phyloP scores from a whole-genome alignment of 2,329 filamentous ascomycete species.

The Apiospora marii region DNA sequence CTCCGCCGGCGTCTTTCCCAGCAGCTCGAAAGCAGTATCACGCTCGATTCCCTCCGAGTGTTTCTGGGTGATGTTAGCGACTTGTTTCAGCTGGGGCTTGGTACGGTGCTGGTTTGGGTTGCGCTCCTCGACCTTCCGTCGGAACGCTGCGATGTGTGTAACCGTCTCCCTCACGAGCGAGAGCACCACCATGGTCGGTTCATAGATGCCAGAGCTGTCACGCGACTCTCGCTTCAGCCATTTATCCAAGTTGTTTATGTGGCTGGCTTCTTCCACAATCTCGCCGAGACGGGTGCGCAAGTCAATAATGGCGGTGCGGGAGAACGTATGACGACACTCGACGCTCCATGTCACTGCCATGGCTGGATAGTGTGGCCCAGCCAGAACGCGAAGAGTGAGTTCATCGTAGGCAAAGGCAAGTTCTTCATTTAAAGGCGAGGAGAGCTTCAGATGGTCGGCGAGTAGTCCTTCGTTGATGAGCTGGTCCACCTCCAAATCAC shows the following conservation, averaged over 20 bases:
- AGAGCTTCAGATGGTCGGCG: conserved; percentile 31
- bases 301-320: conserved; percentile 32
- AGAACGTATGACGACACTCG: conserved; percentile 28
- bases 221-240: conserved; percentile 32
- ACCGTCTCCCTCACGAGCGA: conserved; percentile 30
- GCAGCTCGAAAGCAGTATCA: conserved; percentile 41
- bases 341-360: conserved; percentile 32
- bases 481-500: conserved; percentile 40
- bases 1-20: conserved; percentile 43
- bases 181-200: conserved; percentile 34
- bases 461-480: conserved; percentile 37
- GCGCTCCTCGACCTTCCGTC: conserved; percentile 20
- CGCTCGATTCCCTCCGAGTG: conserved; percentile 1
- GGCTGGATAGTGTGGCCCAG: conserved; percentile 36
- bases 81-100: conserved; percentile 3
- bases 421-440: conserved; percentile 32
- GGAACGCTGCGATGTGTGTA: conserved; percentile 26
- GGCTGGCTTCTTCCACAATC: conserved; percentile 30
- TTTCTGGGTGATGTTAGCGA: background rate
- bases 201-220: conserved; percentile 35
- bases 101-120: conserved; percentile 25
- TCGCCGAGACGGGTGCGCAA: conserved; percentile 32
- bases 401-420: conserved; percentile 35
- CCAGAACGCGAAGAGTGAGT: conserved; percentile 35
- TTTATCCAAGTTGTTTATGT: conserved; percentile 34